Percentiles rank a stretch among this genome's conserved stretches.
These are phyloP conservation scores for Flaveria sonorensis DNA, from an alignment of 129 eudicot genomes.

Conservation along the genomic window DNA sequence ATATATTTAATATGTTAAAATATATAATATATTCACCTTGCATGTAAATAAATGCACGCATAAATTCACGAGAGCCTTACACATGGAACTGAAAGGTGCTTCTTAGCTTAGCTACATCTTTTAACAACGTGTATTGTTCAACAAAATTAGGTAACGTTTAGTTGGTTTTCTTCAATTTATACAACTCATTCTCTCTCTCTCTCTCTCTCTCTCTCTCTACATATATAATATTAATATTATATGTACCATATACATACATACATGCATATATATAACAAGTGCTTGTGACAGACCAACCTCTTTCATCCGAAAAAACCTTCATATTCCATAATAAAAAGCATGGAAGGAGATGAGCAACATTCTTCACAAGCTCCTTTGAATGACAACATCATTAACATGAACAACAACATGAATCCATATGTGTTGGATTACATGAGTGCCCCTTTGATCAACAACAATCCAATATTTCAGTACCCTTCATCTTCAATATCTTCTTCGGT, in stretches of 20 bases:
- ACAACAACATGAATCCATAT: constrained; percentile 27
- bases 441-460: constrained; percentile 31
- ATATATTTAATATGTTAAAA: not conserved
- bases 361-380: constrained; percentile 35
- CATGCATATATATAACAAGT: constrained; percentile 23
- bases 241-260: not conserved
- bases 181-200: constrained; percentile 45
- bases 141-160: constrained; percentile 72
- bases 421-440: constrained; percentile 28
- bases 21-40: constrained; percentile 5
- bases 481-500: constrained; percentile 33
- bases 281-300: constrained; percentile 48
- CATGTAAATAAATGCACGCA: constrained; percentile 17
- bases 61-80: constrained; percentile 34
- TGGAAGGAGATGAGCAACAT: constrained; percentile 59
- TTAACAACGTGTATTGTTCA: constrained; percentile 62
- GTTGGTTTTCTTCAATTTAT: constrained; percentile 60
- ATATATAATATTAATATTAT: constrained; percentile 7
- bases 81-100: constrained; percentile 30
- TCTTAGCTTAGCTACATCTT: constrained; percentile 37
- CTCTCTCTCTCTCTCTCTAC: constrained; percentile 11
- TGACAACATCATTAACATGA: constrained; percentile 32
- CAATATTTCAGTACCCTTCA: constrained; percentile 31
- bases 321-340: not conserved
- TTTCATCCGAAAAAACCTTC: constrained; percentile 45